Percentiles rank a stretch among this genome's conserved stretches.
Conservation (phyloP, 495 filamentous ascomycete genomes). For the Podospora pseudopauciseta region DNA sequence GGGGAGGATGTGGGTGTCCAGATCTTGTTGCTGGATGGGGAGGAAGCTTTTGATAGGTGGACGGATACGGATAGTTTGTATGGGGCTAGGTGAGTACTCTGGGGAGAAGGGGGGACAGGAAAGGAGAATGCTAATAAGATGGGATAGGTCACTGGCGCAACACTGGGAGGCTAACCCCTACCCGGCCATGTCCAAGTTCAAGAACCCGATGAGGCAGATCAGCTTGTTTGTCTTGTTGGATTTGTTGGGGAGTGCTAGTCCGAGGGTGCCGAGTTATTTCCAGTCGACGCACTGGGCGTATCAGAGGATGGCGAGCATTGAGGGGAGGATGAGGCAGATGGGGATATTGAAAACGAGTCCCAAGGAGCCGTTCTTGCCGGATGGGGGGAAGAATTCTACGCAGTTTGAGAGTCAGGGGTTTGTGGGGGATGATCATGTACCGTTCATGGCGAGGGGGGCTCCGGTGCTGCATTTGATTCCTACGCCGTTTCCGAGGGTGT, state of each 20-base stretch:
- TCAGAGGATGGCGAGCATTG: conserved; percentile 61
- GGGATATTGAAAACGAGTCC: conserved; percentile 36
- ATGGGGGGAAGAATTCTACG: conserved; percentile 50
- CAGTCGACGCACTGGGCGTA: conserved; percentile 90
- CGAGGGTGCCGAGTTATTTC: conserved; percentile 74
- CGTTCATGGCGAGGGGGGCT: conserved; percentile 76
- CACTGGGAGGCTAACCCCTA: conserved; percentile 69
- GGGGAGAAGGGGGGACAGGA: neutral
- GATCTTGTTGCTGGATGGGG: conserved; percentile 81
- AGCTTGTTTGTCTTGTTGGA: conserved; percentile 83
- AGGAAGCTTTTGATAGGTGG: conserved; percentile 82
- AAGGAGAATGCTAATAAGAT: neutral
- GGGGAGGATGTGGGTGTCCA: conserved; percentile 64
- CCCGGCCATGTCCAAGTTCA: conserved; percentile 65
- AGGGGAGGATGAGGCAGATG: conserved; percentile 60
- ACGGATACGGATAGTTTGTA: conserved; percentile 74
- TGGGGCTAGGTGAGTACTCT: conserved; percentile 56
- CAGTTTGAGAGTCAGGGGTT: conserved; percentile 39
- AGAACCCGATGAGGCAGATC: conserved; percentile 68
- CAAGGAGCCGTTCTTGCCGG: conserved; percentile 42
- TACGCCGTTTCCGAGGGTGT: conserved; percentile 69
- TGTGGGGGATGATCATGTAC: conserved; percentile 76
- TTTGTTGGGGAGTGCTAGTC: conserved; percentile 66
- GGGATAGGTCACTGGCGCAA: conserved; percentile 60
- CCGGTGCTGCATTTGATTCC: conserved; percentile 83